phyloP scores from a whole-genome alignment of 1,139 yeast species.

The Groenewaldozyma sp. region DNA sequence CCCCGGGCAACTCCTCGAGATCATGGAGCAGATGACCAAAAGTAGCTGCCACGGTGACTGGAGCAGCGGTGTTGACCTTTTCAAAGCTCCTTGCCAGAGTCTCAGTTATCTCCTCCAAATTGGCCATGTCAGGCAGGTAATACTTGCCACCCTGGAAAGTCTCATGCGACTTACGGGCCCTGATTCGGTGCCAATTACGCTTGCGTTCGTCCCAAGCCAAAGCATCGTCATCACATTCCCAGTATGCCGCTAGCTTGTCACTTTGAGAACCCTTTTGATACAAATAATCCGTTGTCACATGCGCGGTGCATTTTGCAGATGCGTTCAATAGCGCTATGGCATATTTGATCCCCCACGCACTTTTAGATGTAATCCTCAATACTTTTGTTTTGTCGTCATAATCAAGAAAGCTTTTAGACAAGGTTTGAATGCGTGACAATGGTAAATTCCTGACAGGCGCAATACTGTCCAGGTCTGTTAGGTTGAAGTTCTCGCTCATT shows the following conservation, averaged over 20 bases:
- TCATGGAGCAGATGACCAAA: slow-evolving; percentile 26
- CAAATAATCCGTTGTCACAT: slow-evolving; percentile 14
- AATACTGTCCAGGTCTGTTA: slow-evolving; percentile 14
- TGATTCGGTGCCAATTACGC: slow-evolving; percentile 24
- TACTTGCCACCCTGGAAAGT: neutral
- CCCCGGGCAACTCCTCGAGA: slow-evolving; percentile 3
- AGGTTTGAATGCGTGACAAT: slow-evolving; percentile 22
- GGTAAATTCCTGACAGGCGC: slow-evolving; percentile 16
- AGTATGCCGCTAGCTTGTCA: slow-evolving; percentile 11
- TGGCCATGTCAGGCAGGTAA: neutral
- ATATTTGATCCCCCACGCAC: slow-evolving; percentile 13
- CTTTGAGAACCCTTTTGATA: slow-evolving; percentile 15
- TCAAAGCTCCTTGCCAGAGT: neutral
- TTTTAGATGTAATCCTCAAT: slow-evolving; percentile 19
- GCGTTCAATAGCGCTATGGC: slow-evolving; percentile 23
- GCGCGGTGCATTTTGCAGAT: slow-evolving; percentile 16
- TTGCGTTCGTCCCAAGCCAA: slow-evolving; percentile 26
- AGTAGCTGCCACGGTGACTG: slow-evolving; percentile 27
- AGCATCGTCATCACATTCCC: slow-evolving; percentile 26
- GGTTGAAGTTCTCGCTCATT: slow-evolving; percentile 17
- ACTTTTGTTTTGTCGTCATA: slow-evolving; percentile 13
- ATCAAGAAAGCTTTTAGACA: slow-evolving; percentile 26
- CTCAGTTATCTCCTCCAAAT: neutral
- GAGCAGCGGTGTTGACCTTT: slow-evolving; percentile 4
- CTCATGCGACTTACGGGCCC: slow-evolving; percentile 8